Percentiles rank a stretch among this genome's conserved stretches.
These are phyloP conservation scores for Allomyces arbusculus DNA, from an alignment of 192 early-diverging fungal species.

Conservation along the genomic window DNA sequence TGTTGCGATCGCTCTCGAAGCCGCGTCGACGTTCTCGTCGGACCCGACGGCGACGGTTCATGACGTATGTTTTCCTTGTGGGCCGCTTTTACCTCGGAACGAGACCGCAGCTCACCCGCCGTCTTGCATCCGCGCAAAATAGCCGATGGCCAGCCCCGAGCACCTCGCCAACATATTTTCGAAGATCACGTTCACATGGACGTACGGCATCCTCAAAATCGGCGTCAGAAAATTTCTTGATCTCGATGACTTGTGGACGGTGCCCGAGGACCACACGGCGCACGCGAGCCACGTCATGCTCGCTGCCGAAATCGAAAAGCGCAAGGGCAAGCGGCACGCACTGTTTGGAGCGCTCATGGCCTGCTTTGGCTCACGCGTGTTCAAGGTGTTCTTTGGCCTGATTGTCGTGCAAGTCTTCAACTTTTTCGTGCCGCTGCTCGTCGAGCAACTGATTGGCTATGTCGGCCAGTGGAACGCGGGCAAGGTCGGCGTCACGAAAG, in stretches of 20 bases:
- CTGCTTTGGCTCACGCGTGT: not conserved
- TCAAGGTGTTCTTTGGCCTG: conserved; percentile 6
- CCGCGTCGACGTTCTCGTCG: too few relatives aligned
- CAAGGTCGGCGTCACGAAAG: not conserved
- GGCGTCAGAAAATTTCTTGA: conserved; percentile 5
- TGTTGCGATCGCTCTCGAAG: too few relatives aligned
- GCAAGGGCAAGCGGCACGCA: not conserved
- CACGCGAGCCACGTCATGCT: not conserved
- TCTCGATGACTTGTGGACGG: conserved; percentile 2
- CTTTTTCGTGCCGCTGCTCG: not conserved
- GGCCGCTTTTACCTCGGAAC: too few relatives aligned
- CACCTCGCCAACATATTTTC: conserved; percentile 12
- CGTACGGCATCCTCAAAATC: conserved; percentile 5
- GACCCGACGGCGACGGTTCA: too few relatives aligned
- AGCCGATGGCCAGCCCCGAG: conserved; percentile 1
- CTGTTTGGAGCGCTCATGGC: not conserved
- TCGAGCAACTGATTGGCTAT: not conserved
- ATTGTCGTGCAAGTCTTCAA: not conserved
- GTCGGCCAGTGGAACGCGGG: not conserved
- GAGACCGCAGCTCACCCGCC: too few relatives aligned
- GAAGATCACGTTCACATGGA: conserved; percentile 6
- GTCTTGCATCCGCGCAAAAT: not conserved
- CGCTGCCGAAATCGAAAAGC: not conserved
- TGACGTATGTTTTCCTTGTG: too few relatives aligned
- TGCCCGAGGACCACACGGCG: conserved; percentile 4